Conservation (phyloP, 225 moss, liverwort and hornwort species). For the Climacium dendroides region DNA sequence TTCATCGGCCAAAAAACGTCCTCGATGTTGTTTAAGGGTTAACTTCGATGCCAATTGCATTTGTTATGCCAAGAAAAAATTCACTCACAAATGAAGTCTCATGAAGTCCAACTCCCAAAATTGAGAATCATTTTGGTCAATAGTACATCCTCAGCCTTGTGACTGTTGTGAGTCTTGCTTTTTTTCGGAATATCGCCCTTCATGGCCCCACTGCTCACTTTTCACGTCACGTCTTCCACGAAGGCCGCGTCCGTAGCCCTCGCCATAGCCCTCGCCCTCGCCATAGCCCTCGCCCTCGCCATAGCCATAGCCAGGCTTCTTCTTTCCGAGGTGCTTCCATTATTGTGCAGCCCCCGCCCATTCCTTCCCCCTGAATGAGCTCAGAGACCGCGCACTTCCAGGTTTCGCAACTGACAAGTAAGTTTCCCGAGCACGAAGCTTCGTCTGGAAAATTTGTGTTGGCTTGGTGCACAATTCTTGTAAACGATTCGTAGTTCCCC, state of each 20-base stretch:
- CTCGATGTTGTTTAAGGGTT: too few species aligned
- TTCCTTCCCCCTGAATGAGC: not conserved
- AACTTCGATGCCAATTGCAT: not conserved
- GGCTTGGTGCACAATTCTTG: not conserved
- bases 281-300: not conserved
- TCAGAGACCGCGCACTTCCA: not conserved
- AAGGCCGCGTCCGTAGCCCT: not conserved
- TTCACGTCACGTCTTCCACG: not conserved
- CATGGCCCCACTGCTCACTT: not conserved
- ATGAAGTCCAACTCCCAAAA: not conserved
- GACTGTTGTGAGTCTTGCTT: not conserved
- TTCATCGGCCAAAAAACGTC: too few species aligned
- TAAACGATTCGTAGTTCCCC: not conserved
- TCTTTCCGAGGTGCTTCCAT: not conserved
- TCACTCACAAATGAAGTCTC: not conserved
- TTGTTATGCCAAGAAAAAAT: not conserved
- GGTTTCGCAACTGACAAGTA: not conserved
- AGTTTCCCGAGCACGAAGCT: not conserved
- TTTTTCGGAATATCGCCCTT: not conserved
- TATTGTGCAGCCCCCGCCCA: not conserved
- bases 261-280: not conserved
- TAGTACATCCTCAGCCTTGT: too few species aligned
- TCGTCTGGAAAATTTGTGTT: not conserved
- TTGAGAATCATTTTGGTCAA: not conserved
- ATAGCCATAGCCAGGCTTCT: not conserved